These are phyloP conservation scores for Neofusicoccum umdonicola DNA, from an alignment of 2,329 filamentous ascomycete species.

Conservation along the genomic window DNA sequence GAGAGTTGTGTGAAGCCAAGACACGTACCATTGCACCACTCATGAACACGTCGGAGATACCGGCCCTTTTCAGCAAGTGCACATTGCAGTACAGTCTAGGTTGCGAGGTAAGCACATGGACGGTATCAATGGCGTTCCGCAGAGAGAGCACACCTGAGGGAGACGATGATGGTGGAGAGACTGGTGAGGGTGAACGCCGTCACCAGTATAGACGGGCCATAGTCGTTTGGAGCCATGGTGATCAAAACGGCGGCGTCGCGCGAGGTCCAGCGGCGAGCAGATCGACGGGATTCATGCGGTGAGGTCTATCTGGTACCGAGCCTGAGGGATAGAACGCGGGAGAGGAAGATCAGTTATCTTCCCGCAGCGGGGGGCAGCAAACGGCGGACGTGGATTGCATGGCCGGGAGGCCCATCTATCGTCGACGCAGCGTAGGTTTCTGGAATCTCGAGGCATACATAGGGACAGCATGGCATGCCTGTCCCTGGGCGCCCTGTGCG, in stretches of 20 bases:
- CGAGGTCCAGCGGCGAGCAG: background rate
- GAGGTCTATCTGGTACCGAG: background rate
- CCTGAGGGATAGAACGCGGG: background rate
- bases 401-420: constrained; percentile 10
- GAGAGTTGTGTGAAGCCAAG: background rate
- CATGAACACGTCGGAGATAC: constrained; percentile 7
- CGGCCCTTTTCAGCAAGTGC: constrained; percentile 9
- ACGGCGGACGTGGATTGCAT: background rate
- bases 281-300: background rate
- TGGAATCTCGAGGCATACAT: constrained; percentile 8
- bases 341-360: background rate
- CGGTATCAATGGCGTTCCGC: background rate
- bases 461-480: background rate
- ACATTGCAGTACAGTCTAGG: constrained; percentile 14
- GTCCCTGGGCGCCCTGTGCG: background rate
- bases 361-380: background rate
- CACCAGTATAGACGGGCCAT: background rate
- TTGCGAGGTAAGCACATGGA: background rate
- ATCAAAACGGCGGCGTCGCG: background rate
- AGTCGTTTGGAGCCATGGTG: constrained; percentile 5
- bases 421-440: background rate
- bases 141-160: background rate
- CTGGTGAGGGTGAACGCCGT: constrained; percentile 10
- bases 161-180: constrained; percentile 10
- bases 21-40: background rate